Evolutionary conservation across 169 alveolate genomes (phyloP).

Genomic region (Plasmodium adleri): DNA sequence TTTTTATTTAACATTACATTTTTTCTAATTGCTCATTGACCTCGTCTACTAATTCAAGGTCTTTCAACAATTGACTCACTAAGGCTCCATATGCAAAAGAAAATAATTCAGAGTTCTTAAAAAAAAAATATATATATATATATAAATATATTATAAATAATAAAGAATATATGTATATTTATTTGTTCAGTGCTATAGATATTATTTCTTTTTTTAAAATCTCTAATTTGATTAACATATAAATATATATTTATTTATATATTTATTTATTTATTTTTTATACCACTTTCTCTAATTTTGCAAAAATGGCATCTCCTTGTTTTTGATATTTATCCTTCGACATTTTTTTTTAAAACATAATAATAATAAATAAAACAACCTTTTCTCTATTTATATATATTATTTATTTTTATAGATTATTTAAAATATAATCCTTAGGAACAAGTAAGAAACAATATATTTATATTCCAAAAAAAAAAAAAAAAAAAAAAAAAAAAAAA

Average conservation of each 20-base stretch:
- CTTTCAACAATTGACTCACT: constrained; percentile 92
- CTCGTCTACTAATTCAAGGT: constrained; percentile 91
- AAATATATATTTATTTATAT: too few species aligned
- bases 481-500: too few species aligned
- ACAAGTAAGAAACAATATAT: too few species aligned
- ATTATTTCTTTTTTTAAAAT: neutral
- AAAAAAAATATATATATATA: constrained; percentile 6
- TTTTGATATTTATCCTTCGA: constrained; percentile 81
- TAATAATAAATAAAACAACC: neutral
- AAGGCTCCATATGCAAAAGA: constrained; percentile 93
- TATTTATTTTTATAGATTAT: too few species aligned
- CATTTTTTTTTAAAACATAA: constrained; percentile 36
- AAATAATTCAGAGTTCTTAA: constrained; percentile 90
- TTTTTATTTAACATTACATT: constrained; percentile 72
- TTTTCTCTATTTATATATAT: neutral
- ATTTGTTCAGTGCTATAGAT: neutral
- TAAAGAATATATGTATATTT: neutral
- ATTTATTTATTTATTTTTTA: neutral
- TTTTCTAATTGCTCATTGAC: constrained; percentile 90
- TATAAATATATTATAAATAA: neutral
- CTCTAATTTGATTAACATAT: neutral
- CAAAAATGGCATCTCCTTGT: constrained; percentile 85
- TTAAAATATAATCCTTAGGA: too few species aligned
- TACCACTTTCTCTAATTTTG: constrained; percentile 85
- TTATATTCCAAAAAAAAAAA: too few species aligned